These are phyloP conservation scores for Fusarium domesticum DNA, from an alignment of 2,329 filamentous ascomycete genomes.

Conservation along the genomic window DNA sequence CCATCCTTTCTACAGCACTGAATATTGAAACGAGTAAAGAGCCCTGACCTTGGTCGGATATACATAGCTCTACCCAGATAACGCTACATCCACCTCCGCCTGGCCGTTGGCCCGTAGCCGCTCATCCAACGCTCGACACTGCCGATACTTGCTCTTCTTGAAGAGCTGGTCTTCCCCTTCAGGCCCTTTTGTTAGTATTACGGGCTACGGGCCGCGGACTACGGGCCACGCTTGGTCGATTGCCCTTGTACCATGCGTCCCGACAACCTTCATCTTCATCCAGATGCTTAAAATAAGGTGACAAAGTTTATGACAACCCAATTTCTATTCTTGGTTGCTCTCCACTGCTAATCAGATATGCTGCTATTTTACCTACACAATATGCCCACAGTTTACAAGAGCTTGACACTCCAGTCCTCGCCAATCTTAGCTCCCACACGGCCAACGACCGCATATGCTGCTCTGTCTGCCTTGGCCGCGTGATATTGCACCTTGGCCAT, in stretches of 20 bases:
- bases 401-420: conserved; percentile 50
- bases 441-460: conserved; percentile 52
- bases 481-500: conserved; percentile 60
- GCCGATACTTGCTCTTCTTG: conserved; percentile 22
- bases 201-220: background rate
- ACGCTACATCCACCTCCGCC: conserved; percentile 4
- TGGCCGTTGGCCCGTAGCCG: conserved; percentile 7
- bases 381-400: conserved; percentile 22
- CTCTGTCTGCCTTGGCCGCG: conserved; percentile 44
- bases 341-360: conserved; percentile 18
- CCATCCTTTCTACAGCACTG: no score
- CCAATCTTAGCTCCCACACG: conserved; percentile 52
- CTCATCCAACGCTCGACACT: conserved; percentile 10
- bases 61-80: no score
- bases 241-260: background rate
- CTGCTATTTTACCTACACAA: background rate
- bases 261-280: background rate
- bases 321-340: conserved; percentile 21
- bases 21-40: no score
- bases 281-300: background rate
- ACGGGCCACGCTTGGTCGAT: background rate
- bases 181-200: background rate
- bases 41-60: no score
- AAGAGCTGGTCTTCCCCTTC: conserved; percentile 1
- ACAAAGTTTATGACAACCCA: background rate